A percentile compares a stretch with the other conserved stretches of the same genome.
Evolutionary conservation across 2,329 filamentous ascomycete species (phyloP).

Genomic region (Corinectria fuckeliana): DNA sequence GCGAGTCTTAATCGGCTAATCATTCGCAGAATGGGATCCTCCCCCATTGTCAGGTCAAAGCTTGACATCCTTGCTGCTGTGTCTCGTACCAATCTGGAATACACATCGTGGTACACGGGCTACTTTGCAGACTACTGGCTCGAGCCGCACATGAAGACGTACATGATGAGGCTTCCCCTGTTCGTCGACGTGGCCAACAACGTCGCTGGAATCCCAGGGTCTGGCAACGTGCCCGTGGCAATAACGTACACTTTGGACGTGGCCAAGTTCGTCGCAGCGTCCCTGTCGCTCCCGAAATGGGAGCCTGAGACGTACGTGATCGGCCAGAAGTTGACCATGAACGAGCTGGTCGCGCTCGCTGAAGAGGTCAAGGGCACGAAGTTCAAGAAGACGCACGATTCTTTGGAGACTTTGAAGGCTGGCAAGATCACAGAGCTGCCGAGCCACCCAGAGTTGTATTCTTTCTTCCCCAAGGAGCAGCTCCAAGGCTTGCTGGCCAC

Average conservation of each 20-base stretch:
- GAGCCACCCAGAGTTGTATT: not conserved
- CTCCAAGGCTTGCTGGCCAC: not conserved
- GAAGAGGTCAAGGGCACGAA: slow-evolving; percentile 46
- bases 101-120: slow-evolving; percentile 47
- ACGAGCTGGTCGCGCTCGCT: slow-evolving; percentile 49
- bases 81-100: slow-evolving; percentile 42
- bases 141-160: slow-evolving; percentile 44
- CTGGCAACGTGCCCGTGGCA: slow-evolving; percentile 50
- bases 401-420: not conserved
- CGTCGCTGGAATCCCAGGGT: slow-evolving; percentile 55
- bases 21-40: no score
- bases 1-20: no score
- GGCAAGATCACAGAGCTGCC: not conserved
- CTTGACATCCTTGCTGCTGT: no score
- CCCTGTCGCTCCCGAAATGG: slow-evolving; percentile 52
- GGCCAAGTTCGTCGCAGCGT: slow-evolving; percentile 51
- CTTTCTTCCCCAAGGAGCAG: not conserved
- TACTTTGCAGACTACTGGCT: slow-evolving; percentile 56
- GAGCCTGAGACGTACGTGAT: slow-evolving; percentile 44
- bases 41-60: no score
- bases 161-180: slow-evolving; percentile 48
- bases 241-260: slow-evolving; percentile 59
- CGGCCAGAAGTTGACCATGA: slow-evolving; percentile 52
- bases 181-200: slow-evolving; percentile 52
- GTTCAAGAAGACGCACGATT: not conserved